Evolutionary conservation across 1,284 basidiomycete genomes (phyloP).

Genomic region (Austropuccinia psidii): DNA sequence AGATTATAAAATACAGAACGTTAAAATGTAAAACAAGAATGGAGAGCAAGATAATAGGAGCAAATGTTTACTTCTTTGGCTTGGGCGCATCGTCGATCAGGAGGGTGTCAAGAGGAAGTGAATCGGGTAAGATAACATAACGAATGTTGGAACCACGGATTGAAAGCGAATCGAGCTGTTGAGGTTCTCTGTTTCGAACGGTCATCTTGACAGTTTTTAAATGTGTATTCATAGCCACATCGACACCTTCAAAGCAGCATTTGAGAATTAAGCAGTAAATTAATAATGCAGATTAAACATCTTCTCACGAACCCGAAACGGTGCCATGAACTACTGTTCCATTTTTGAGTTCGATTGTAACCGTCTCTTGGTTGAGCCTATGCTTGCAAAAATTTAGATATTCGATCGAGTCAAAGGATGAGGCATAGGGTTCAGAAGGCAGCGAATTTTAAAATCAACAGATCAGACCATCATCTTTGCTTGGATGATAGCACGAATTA

Average conservation of each 20-base stretch:
- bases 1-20: not conserved
- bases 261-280: not conserved
- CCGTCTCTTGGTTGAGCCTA: constrained; percentile 98
- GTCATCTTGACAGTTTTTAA: constrained; percentile 62
- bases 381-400: not conserved
- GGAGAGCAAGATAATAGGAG: not conserved
- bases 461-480: not conserved
- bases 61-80: constrained; percentile 60
- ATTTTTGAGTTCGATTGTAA: constrained; percentile 96
- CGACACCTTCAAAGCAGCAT: constrained; percentile 41
- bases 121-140: constrained; percentile 92
- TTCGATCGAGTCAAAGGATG: not conserved
- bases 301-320: constrained; percentile 67
- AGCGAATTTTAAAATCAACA: not conserved
- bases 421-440: not conserved
- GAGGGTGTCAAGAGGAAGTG: constrained; percentile 87
- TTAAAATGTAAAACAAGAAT: not conserved
- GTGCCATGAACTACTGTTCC: constrained; percentile 92
- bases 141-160: constrained; percentile 54
- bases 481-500: not conserved
- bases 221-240: constrained; percentile 47
- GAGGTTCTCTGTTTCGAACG: constrained; percentile 71
- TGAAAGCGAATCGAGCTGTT: constrained; percentile 45
- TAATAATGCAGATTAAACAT: not conserved
- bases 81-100: constrained; percentile 96